Percentiles rank a stretch among this genome's conserved stretches.
Conservation (phyloP, 345 rosid genomes). For the Brassica carinata region DNA sequence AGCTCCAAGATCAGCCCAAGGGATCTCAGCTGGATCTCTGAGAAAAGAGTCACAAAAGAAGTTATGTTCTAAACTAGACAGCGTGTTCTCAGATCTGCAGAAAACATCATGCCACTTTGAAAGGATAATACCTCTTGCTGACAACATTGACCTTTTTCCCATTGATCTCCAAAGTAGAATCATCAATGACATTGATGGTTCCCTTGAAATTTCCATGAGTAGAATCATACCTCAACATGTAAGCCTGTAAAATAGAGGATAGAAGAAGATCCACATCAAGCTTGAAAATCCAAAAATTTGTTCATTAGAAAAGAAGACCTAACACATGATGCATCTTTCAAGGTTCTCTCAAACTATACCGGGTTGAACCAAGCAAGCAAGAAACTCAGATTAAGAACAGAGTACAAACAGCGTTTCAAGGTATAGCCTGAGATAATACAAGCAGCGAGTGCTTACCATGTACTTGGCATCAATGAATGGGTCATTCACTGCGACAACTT, state of each 20-base stretch:
- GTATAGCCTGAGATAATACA: not conserved
- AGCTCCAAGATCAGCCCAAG: conserved; percentile 94
- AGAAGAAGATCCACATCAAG: not conserved
- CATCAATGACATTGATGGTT: conserved; percentile 70
- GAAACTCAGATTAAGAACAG: conserved; percentile 5
- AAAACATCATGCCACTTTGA: conserved; percentile 21
- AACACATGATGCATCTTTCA: not conserved
- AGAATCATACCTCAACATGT: conserved; percentile 96
- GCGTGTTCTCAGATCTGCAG: conserved; percentile 7
- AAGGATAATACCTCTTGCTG: conserved; percentile 68
- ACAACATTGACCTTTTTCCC: conserved; percentile 77
- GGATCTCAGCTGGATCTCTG: conserved; percentile 96
- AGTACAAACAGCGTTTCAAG: not conserved
- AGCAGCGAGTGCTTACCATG: conserved; percentile 59
- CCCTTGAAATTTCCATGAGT: conserved; percentile 91
- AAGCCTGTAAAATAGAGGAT: conserved; percentile 57
- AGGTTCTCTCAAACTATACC: conserved; percentile 1
- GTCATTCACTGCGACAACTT: conserved; percentile 93
- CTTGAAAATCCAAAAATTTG: not conserved
- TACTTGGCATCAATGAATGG: conserved; percentile 91
- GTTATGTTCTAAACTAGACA: conserved; percentile 24
- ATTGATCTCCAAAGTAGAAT: conserved; percentile 85
- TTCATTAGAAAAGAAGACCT: not conserved
- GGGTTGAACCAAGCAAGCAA: conserved; percentile 7
- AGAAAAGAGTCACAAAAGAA: conserved; percentile 5